Evolutionary conservation across 1,284 basidiomycete genomes (phyloP).

Genomic region (Sanghuangporus baumii): DNA sequence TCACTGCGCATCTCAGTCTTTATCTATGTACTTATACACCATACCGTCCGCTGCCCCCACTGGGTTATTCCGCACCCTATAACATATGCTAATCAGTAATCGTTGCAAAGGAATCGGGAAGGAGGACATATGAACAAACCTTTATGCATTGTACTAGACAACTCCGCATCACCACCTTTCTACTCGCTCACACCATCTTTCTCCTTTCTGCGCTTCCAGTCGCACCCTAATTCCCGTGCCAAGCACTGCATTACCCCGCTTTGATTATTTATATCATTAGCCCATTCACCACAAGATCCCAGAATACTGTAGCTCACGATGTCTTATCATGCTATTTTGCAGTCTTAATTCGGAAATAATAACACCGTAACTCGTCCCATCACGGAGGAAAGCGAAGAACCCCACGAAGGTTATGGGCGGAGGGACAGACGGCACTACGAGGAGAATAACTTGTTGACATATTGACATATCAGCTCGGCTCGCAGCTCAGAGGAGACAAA

Average conservation of each 20-base stretch:
- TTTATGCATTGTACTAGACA: neutral
- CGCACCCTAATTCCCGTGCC: neutral
- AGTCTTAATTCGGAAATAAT: neutral
- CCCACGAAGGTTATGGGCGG: neutral
- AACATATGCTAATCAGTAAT: constrained; percentile 8
- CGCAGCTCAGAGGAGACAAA: neutral
- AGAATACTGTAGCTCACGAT: neutral
- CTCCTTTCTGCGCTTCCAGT: neutral
- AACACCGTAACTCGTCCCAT: neutral
- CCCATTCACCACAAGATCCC: neutral
- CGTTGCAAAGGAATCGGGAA: neutral
- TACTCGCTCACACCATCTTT: neutral
- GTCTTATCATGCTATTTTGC: neutral
- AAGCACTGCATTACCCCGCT: neutral
- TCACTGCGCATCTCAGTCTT: neutral
- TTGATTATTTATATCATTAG: constrained; percentile 14
- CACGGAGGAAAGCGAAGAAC: neutral
- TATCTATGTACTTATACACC: constrained; percentile 7
- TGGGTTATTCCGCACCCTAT: constrained; percentile 8
- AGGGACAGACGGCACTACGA: neutral
- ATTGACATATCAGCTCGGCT: neutral
- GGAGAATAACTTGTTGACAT: neutral
- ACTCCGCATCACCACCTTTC: neutral
- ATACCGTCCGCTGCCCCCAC: neutral
- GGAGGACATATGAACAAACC: constrained; percentile 6